Evolutionary conservation across 495 filamentous ascomycete genomes (phyloP).

Genomic region (Cercophora scortea): DNA sequence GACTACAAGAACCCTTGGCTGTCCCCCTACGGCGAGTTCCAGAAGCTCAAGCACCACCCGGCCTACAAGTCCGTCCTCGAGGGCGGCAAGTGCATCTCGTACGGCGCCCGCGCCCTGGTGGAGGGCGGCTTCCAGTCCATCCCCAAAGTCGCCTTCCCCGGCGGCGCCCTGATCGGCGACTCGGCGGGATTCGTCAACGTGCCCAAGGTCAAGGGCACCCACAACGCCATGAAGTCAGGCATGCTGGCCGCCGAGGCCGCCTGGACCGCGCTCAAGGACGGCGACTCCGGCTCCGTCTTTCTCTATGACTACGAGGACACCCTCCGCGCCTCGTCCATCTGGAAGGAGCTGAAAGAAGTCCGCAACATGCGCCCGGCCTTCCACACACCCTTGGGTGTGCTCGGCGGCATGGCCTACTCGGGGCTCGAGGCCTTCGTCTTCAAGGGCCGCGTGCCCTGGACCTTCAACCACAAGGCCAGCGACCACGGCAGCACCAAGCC

Average conservation of each 20-base stretch:
- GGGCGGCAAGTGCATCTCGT: slow-evolving; percentile 96
- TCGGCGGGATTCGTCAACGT: slow-evolving; percentile 96
- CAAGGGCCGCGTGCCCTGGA: slow-evolving; percentile 85
- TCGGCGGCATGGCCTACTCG: slow-evolving; percentile 87
- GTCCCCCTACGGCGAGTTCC: slow-evolving; percentile 91
- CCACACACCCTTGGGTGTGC: slow-evolving; percentile 72
- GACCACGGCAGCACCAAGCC: slow-evolving; percentile 72
- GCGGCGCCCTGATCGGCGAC: slow-evolving; percentile 92
- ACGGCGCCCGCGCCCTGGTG: slow-evolving; percentile 85
- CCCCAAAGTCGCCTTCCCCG: slow-evolving; percentile 91
- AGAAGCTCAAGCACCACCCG: slow-evolving; percentile 97
- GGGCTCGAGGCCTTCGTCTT: slow-evolving; percentile 86
- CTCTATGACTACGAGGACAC: slow-evolving; percentile 90
- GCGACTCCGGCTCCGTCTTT: slow-evolving; percentile 65
- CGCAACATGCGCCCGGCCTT: slow-evolving; percentile 97
- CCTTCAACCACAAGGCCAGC: slow-evolving; percentile 69
- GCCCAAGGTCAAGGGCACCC: slow-evolving; percentile 96
- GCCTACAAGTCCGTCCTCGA: slow-evolving; percentile 73
- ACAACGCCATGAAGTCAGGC: slow-evolving; percentile 94
- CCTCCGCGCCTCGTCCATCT: slow-evolving; percentile 80
- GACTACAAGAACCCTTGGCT: slow-evolving; percentile 98
- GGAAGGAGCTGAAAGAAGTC: slow-evolving; percentile 89
- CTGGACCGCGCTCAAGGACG: slow-evolving; percentile 59
- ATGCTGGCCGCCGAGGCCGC: slow-evolving; percentile 94
- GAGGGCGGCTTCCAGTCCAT: slow-evolving; percentile 98